A percentile compares a stretch with the other conserved stretches of the same genome.
Evolutionary conservation across 495 filamentous ascomycete genomes (phyloP).

Genomic region (Lophiotrema nucula): DNA sequence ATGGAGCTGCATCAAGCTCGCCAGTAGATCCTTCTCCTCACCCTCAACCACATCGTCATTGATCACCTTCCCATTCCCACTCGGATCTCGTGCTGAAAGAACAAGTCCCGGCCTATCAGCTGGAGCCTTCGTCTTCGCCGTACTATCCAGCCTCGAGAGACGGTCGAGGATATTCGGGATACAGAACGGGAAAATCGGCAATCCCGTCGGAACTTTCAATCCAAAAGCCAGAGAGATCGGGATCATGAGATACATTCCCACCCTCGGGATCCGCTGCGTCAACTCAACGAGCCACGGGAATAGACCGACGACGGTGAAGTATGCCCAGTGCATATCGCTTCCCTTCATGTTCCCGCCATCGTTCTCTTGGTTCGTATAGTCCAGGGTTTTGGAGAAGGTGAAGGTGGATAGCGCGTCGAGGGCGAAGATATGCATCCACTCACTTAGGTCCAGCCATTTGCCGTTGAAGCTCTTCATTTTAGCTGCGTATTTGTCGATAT

Average conservation of each 20-base stretch:
- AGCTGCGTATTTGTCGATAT: background rate
- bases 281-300: background rate
- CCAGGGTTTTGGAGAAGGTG: background rate
- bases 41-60: background rate
- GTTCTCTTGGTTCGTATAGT: background rate
- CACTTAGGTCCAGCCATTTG: background rate
- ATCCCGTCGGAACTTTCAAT: background rate
- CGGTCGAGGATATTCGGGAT: background rate
- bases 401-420: background rate
- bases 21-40: background rate
- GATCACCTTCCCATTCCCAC: background rate
- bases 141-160: background rate
- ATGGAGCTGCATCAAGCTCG: background rate
- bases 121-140: background rate
- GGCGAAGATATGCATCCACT: slow-evolving; percentile 12
- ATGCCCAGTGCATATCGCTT: background rate
- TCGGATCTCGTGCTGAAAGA: background rate
- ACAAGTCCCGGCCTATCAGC: background rate
- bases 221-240: background rate
- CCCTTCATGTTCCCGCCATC: background rate
- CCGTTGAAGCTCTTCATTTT: background rate
- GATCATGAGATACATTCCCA: background rate
- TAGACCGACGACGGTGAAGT: background rate
- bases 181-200: background rate
- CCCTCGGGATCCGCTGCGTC: background rate